These are phyloP conservation scores for Phytophthora fragariaefolia DNA, from an alignment of 352 stramenopile genomes.

Conservation along the genomic window DNA sequence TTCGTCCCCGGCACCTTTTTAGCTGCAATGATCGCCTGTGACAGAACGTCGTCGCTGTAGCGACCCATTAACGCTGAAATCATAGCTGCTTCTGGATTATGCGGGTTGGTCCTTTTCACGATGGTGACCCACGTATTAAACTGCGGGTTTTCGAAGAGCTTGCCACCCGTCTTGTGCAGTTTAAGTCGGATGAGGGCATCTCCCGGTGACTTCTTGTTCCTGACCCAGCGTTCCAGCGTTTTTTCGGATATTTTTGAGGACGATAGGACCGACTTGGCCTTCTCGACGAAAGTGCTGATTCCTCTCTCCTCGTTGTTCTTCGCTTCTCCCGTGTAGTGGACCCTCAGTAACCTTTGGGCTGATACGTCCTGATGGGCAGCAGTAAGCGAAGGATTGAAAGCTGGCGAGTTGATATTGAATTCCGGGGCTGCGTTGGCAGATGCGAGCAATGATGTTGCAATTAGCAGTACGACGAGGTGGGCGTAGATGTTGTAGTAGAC, in stretches of 20 bases:
- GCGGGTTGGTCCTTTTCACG: not conserved
- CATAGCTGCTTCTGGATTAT: not conserved
- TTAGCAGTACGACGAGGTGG: not conserved
- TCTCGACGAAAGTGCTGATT: not conserved
- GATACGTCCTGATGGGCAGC: not conserved
- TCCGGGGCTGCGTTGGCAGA: not conserved
- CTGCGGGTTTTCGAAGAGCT: constrained; percentile 7
- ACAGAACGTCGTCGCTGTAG: not conserved
- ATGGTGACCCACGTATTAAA: constrained; percentile 11
- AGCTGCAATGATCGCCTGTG: not conserved
- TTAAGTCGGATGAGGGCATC: constrained; percentile 10
- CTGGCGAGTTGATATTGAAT: not conserved
- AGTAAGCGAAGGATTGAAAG: not conserved
- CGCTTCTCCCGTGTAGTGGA: not conserved
- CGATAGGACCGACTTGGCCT: not conserved
- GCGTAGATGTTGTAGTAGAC: not conserved
- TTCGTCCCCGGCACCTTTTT: not conserved
- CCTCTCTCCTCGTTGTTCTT: not conserved
- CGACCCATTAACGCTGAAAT: not conserved
- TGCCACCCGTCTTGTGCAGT: not conserved
- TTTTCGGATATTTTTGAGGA: not conserved
- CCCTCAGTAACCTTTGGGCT: not conserved
- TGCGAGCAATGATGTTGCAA: not conserved
- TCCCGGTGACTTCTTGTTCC: not conserved
- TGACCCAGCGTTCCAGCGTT: not conserved